Conservation (phyloP, 176 grass and related monocot genomes). For the Guadua angustifolia region DNA sequence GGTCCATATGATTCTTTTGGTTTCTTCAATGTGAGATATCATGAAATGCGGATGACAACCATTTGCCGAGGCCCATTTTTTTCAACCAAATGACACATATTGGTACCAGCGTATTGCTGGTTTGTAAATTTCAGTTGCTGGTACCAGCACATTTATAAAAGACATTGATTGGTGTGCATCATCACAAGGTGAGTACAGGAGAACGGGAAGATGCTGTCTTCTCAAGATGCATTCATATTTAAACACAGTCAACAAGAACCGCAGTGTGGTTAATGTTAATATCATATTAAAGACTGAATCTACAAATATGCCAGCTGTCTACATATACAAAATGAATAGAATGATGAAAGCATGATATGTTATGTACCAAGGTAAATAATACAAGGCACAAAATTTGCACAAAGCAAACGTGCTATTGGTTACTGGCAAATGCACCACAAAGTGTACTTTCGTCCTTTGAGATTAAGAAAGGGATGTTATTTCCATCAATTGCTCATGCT, state of each 20-base stretch:
- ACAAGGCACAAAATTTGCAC: too few relatives aligned
- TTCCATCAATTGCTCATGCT: not conserved
- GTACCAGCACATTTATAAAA: constrained; percentile 9
- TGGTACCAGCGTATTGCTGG: not conserved
- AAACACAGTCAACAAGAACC: not conserved
- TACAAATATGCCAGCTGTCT: too few relatives aligned
- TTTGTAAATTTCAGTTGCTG: not conserved
- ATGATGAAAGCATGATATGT: too few relatives aligned
- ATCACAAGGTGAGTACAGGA: constrained; percentile 5
- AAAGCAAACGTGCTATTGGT: not conserved
- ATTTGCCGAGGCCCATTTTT: not conserved
- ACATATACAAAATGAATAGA: too few relatives aligned
- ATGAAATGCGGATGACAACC: not conserved
- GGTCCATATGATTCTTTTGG: not conserved
- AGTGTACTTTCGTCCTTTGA: not conserved
- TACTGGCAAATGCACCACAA: not conserved
- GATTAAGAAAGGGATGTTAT: constrained; percentile 8
- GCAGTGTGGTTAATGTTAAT: not conserved
- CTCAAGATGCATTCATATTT: constrained; percentile 18
- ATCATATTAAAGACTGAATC: too few relatives aligned
- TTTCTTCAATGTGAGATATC: not conserved
- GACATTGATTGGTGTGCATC: not conserved
- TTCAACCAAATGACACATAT: not conserved
- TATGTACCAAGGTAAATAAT: too few relatives aligned
- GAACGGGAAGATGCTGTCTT: not conserved